Base-by-base conservation (phyloP, 1,284 basidiomycete species). In the Cutaneotrichosporon dermatis region DNA sequence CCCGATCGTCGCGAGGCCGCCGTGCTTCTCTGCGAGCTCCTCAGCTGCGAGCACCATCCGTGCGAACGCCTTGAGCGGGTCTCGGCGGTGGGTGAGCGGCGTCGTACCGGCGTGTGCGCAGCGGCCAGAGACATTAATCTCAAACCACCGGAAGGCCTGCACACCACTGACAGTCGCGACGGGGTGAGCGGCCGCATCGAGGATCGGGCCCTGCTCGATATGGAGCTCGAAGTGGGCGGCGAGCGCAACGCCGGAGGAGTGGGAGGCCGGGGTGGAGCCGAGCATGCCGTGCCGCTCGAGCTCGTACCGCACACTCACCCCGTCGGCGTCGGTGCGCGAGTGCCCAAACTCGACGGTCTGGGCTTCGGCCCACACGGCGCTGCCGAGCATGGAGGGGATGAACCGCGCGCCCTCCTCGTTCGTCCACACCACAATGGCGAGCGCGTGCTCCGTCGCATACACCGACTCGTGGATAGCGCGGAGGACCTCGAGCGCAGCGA, bases 201-300 rank as follows among this genome's bases (percentile, higher is more conserved):
- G 62, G 34, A 72, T 62, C 5, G 70, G 70, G 9, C 70, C 70
- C 54, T 72, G 70, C 55, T 72, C 61, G 54, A 72, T 72, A 54
- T 72, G 70, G 6, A 71, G 58, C 61, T 72, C 70, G 51, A 70
- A 72, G 57, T 71, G 71, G 1, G 69, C 69, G 11, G 45, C 59
- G 13, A 72, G 60, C 0, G 68, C 69, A 25, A 25, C 25, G 6
- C 44, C 36, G 35, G n/a, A 15, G 35, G 33, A 25, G 16, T 51
- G 46, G 10, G 45, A 49, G 33, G 53, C 58, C 3, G 54, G 49
- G 5, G 54, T 5, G 8, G 15, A 1, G 44, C 61, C 61, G n/a
- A 42, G 41, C 58, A 57, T 59, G 8, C 58, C 61, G 52, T 60
- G 59, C 1, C 61, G 55, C 49, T 54, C 41, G 25, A 63, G 58